A percentile compares a stretch with the other conserved stretches of the same genome.
These are phyloP conservation scores for Paramecium bursaria DNA, from an alignment of 73 alveolate species.

Conservation along the genomic window DNA sequence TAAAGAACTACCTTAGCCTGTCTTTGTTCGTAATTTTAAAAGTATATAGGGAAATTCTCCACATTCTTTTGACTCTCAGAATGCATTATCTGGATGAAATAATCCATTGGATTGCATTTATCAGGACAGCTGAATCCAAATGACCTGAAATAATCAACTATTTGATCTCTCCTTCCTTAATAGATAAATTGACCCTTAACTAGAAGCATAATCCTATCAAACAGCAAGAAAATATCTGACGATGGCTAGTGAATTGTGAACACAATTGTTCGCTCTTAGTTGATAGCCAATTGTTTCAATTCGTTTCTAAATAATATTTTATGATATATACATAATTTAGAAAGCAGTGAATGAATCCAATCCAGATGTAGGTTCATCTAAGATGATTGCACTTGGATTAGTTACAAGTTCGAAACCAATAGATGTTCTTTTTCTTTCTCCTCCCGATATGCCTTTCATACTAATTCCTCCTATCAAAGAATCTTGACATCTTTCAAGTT, in stretches of 20 bases:
- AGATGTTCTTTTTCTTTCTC: slow-evolving; percentile 74
- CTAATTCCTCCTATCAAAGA: slow-evolving; percentile 62
- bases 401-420: slow-evolving; percentile 75
- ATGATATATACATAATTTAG: slow-evolving; percentile 29
- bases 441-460: slow-evolving; percentile 71
- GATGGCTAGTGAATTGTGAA: slow-evolving; percentile 85
- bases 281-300: slow-evolving; percentile 43
- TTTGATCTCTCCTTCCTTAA: slow-evolving; percentile 71
- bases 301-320: background rate
- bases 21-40: slow-evolving; percentile 9
- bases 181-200: slow-evolving; percentile 75
- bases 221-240: slow-evolving; percentile 69
- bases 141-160: slow-evolving; percentile 74
- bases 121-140: slow-evolving; percentile 80
- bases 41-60: slow-evolving; percentile 39
- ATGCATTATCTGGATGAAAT: slow-evolving; percentile 71
- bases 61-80: slow-evolving; percentile 44
- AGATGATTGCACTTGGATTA: slow-evolving; percentile 71
- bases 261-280: slow-evolving; percentile 68
- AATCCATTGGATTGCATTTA: slow-evolving; percentile 86
- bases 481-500: slow-evolving; percentile 59
- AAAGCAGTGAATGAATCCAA: slow-evolving; percentile 74
- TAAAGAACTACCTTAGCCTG: background rate
- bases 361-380: slow-evolving; percentile 82
- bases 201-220: slow-evolving; percentile 68